A percentile compares a stretch with the other conserved stretches of the same genome.
These are phyloP conservation scores for Cutaneotrichosporon curvatum DNA, from an alignment of 1,284 basidiomycete species.

Conservation along the genomic window DNA sequence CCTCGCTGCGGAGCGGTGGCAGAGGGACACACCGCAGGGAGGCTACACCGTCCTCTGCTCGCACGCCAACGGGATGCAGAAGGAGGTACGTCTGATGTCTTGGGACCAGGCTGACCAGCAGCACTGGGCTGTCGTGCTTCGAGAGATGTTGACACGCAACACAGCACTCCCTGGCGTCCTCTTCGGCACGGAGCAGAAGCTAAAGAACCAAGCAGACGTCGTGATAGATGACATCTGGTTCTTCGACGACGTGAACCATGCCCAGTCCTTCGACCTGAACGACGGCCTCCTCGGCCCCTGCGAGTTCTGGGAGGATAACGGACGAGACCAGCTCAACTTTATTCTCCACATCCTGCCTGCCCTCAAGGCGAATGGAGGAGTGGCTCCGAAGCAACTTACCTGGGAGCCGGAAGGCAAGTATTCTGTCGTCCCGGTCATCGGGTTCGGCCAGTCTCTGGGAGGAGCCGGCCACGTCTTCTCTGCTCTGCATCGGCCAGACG, in stretches of 20 bases:
- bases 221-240: slow-evolving; percentile 68
- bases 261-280: slow-evolving; percentile 65
- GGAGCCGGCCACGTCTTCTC: slow-evolving; percentile 41
- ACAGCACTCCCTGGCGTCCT: background rate
- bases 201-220: background rate
- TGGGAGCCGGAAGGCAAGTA: slow-evolving; percentile 7
- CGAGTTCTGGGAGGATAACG: slow-evolving; percentile 37
- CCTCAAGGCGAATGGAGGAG: background rate
- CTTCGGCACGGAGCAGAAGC: slow-evolving; percentile 6
- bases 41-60: slow-evolving; percentile 11
- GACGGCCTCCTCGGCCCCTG: slow-evolving; percentile 48
- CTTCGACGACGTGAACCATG: slow-evolving; percentile 69
- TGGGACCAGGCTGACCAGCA: slow-evolving; percentile 1
- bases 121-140: slow-evolving; percentile 59
- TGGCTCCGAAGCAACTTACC: slow-evolving; percentile 2
- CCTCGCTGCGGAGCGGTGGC: slow-evolving; percentile 16
- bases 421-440: slow-evolving; percentile 1
- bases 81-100: slow-evolving; percentile 21
- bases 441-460: slow-evolving; percentile 63
- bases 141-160: slow-evolving; percentile 42
- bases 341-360: slow-evolving; percentile 48
- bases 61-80: slow-evolving; percentile 14
- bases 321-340: slow-evolving; percentile 43
- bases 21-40: slow-evolving; percentile 1
- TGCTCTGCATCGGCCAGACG: slow-evolving; percentile 2